A percentile compares a stretch with the other conserved stretches of the same genome.
phyloP scores from a whole-genome alignment of 2,329 filamentous ascomycete species.

The Ophidiomyces ophidiicola region DNA sequence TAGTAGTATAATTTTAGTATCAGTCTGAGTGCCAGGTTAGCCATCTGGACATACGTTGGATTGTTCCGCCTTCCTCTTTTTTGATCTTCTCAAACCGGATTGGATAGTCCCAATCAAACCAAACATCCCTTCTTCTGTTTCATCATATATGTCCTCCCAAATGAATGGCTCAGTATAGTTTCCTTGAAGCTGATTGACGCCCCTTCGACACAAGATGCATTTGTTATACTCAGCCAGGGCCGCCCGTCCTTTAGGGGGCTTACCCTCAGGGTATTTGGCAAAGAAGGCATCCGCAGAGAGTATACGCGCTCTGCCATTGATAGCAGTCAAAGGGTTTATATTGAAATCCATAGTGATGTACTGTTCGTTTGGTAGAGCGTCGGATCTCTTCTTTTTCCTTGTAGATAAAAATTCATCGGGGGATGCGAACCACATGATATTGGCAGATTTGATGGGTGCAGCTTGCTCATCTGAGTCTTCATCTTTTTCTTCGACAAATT shows the following conservation, averaged over 20 bases:
- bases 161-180: conserved; percentile 84
- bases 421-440: conserved; percentile 86
- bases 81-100: conserved; percentile 51
- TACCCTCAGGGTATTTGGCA: conserved; percentile 59
- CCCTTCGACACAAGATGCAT: conserved; percentile 77
- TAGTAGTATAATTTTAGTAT: conserved; percentile 17
- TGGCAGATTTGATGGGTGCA: conserved; percentile 53
- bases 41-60: conserved; percentile 23
- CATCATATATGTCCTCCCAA: conserved; percentile 75
- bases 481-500: conserved; percentile 61
- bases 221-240: conserved; percentile 64
- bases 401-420: conserved; percentile 81
- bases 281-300: conserved; percentile 61
- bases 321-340: conserved; percentile 70
- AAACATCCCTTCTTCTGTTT: conserved; percentile 53
- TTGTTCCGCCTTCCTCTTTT: conserved; percentile 39
- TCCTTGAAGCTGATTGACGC: conserved; percentile 76
- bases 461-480: conserved; percentile 52
- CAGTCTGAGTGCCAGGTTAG: not conserved
- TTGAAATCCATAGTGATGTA: conserved; percentile 86
- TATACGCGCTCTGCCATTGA: conserved; percentile 77
- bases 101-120: conserved; percentile 56
- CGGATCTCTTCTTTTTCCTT: conserved; percentile 65
- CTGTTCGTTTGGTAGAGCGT: conserved; percentile 76
- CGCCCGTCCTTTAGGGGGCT: conserved; percentile 50